These are phyloP conservation scores for Eucommia ulmoides DNA, from an alignment of 257 asterid species.

Conservation along the genomic window DNA sequence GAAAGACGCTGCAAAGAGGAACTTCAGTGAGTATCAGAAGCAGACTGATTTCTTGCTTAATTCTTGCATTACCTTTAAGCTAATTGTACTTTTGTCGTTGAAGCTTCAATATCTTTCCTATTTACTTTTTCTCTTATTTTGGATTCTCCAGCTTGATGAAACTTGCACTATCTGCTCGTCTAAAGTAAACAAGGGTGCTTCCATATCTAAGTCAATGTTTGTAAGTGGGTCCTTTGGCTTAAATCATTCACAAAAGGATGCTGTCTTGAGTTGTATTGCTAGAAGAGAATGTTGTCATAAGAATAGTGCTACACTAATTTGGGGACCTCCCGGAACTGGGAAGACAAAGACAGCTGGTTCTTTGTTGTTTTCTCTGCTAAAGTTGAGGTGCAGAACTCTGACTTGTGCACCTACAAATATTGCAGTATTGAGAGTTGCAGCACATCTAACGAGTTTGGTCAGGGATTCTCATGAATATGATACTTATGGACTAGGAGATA, in stretches of 20 bases:
- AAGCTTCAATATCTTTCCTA: neutral
- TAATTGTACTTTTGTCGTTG: neutral
- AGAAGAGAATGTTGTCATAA: neutral
- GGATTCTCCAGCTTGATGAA: neutral
- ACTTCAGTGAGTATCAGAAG: constrained; percentile 24
- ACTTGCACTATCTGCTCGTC: neutral
- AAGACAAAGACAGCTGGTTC: constrained; percentile 7
- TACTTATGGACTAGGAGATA: constrained; percentile 10
- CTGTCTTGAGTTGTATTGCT: constrained; percentile 4
- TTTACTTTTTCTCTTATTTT: neutral
- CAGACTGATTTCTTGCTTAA: no score
- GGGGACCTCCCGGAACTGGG: constrained; percentile 17
- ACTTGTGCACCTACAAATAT: constrained; percentile 7
- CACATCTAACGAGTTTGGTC: constrained; percentile 1
- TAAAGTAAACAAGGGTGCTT: neutral
- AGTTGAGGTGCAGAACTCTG: constrained; percentile 5
- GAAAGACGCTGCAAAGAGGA: constrained; percentile 18
- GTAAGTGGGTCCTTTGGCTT: neutral
- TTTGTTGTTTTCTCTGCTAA: constrained; percentile 1
- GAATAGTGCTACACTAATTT: constrained; percentile 6
- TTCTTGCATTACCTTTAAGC: neutral
- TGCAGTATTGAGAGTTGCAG: constrained; percentile 7
- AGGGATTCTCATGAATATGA: constrained; percentile 2
- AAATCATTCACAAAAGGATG: neutral
- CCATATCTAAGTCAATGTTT: neutral